Evolutionary conservation across 2,329 filamentous ascomycete species (phyloP).

Genomic region (Nectriaceae sp.): DNA sequence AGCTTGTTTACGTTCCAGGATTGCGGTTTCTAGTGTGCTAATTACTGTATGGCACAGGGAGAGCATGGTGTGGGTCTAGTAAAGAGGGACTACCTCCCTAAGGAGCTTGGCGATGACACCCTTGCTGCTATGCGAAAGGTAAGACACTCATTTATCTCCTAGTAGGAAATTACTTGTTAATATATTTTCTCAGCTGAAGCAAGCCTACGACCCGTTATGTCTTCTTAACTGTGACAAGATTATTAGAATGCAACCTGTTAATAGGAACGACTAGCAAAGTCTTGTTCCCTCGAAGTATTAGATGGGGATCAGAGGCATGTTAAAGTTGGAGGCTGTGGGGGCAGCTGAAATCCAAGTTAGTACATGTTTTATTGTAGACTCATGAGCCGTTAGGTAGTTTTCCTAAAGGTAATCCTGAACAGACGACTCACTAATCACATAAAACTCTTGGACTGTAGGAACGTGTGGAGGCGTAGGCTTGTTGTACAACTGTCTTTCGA

Average conservation of each 20-base stretch:
- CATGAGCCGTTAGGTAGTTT: no score
- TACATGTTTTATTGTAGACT: no score
- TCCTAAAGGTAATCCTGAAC: no score
- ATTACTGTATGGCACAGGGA: conserved; percentile 45
- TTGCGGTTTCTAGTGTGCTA: background rate
- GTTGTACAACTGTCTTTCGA: no score
- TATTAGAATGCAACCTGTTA: conserved; percentile 52
- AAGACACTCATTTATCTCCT: conserved; percentile 24
- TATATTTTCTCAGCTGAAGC: conserved; percentile 63
- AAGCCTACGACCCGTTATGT: conserved; percentile 75
- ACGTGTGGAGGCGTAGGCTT: no score
- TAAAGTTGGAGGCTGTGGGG: no score
- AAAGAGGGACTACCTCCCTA: conserved; percentile 79
- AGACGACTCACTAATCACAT: no score
- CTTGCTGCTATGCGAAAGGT: conserved; percentile 84
- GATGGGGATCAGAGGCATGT: no score
- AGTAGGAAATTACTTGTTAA: background rate
- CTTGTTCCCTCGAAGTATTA: background rate
- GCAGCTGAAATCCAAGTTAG: no score
- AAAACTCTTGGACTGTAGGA: no score
- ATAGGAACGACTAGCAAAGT: background rate
- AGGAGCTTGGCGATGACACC: conserved; percentile 72
- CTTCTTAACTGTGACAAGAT: conserved; percentile 72
- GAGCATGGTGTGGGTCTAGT: conserved; percentile 84
- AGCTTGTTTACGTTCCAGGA: conserved; percentile 20